Conservation (phyloP, 345 rosid genomes). For the Kernera saxatilis region DNA sequence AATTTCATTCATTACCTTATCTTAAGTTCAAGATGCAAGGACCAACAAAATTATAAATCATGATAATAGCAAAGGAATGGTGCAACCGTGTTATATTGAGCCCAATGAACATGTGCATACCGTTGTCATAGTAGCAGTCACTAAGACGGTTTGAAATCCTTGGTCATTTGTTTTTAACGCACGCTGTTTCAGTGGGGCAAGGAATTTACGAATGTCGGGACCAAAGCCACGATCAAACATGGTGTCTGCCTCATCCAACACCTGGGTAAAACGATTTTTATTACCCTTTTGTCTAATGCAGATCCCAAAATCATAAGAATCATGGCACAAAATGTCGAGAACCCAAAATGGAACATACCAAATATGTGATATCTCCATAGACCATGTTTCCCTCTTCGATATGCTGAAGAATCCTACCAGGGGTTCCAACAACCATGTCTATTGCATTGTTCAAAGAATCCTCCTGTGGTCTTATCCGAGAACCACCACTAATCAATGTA, state of each 20-base stretch:
- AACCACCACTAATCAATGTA: constrained; percentile 90
- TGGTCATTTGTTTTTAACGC: constrained; percentile 55
- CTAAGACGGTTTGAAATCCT: constrained; percentile 85
- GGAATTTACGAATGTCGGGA: constrained; percentile 88
- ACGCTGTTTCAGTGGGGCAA: constrained; percentile 75
- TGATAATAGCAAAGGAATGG: background rate
- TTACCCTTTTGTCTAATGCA: background rate
- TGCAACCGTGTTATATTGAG: background rate
- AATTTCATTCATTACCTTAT: background rate
- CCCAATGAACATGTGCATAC: constrained; percentile 34
- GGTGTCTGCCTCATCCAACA: constrained; percentile 96
- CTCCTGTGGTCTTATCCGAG: constrained; percentile 82
- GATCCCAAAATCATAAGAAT: background rate
- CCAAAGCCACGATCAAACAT: constrained; percentile 99
- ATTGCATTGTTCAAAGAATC: constrained; percentile 74
- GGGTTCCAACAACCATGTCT: constrained; percentile 95
- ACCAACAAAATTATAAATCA: background rate
- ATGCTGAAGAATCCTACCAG: constrained; percentile 95
- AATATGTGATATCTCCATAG: constrained; percentile 80
- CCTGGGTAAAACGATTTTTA: constrained; percentile 40
- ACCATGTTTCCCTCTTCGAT: constrained; percentile 89
- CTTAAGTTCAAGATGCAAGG: background rate
- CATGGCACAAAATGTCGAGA: constrained; percentile 1
- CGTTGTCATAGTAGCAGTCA: constrained; percentile 88
- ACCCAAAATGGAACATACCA: constrained; percentile 27